phyloP scores from a whole-genome alignment of 2,329 filamentous ascomycete species.

The Pezizomycotina sp. region DNA sequence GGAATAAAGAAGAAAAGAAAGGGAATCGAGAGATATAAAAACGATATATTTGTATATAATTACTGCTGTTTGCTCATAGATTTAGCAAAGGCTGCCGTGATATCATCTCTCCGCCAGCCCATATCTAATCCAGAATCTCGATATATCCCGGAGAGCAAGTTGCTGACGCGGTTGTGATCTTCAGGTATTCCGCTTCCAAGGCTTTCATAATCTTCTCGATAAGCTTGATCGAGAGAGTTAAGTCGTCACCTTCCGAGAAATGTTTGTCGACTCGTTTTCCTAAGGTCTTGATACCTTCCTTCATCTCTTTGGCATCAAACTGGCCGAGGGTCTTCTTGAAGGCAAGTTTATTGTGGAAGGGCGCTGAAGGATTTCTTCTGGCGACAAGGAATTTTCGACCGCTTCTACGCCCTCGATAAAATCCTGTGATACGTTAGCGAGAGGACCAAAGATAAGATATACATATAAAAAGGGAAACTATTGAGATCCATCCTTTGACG shows the following conservation, averaged over 20 bases:
- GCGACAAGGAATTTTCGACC: constrained; percentile 42
- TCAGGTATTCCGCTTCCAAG: constrained; percentile 41
- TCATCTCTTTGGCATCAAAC: constrained; percentile 70
- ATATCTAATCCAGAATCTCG: constrained; percentile 24
- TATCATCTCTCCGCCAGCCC: constrained; percentile 24
- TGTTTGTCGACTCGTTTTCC: constrained; percentile 92
- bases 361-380: constrained; percentile 55
- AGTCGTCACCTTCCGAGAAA: constrained; percentile 76
- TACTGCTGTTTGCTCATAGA: constrained; percentile 14
- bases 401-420: constrained; percentile 80
- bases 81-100: constrained; percentile 25
- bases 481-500: neutral
- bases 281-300: constrained; percentile 76
- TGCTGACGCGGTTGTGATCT: constrained; percentile 36
- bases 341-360: constrained; percentile 62
- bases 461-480: neutral
- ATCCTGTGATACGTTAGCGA: constrained; percentile 34
- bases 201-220: constrained; percentile 44
- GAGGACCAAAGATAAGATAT: neutral
- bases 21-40: neutral
- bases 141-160: constrained; percentile 29
- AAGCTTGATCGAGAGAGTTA: constrained; percentile 43
- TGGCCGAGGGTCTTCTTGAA: constrained; percentile 73
- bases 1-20: constrained; percentile 1
- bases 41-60: neutral